Percentiles rank a stretch among this genome's conserved stretches.
These are phyloP conservation scores for Prunella vulgaris DNA, from an alignment of 257 asterid genomes.

Conservation along the genomic window DNA sequence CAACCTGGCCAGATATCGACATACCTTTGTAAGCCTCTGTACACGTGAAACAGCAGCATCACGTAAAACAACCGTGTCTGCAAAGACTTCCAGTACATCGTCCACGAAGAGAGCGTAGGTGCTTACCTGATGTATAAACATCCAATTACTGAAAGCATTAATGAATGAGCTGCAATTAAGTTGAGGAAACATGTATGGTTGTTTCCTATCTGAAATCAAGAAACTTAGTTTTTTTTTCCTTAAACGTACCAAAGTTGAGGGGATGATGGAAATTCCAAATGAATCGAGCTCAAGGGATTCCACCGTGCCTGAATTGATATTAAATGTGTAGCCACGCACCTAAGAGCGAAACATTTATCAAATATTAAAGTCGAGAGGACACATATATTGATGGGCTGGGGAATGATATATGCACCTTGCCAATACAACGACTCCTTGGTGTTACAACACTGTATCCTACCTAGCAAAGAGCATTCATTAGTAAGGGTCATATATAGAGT, in stretches of 20 bases:
- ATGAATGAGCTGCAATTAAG: not conserved
- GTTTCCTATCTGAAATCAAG: not conserved
- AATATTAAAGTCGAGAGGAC: slow-evolving; percentile 4
- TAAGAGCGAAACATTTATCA: slow-evolving; percentile 17
- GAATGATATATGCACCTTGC: slow-evolving; percentile 41
- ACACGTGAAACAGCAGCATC: slow-evolving; percentile 56
- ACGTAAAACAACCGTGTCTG: slow-evolving; percentile 48
- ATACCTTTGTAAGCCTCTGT: slow-evolving; percentile 67
- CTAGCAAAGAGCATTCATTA: slow-evolving; percentile 32
- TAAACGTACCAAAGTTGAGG: slow-evolving; percentile 61
- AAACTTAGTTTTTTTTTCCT: too few species aligned
- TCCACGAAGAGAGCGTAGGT: slow-evolving; percentile 53
- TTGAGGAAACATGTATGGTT: not conserved
- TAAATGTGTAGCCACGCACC: slow-evolving; percentile 71
- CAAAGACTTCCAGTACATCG: slow-evolving; percentile 53
- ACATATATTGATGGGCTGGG: not conserved
- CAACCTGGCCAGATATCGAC: not conserved
- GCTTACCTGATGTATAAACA: slow-evolving; percentile 49
- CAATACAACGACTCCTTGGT: slow-evolving; percentile 39
- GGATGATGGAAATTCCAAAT: slow-evolving; percentile 66
- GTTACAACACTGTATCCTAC: slow-evolving; percentile 65
- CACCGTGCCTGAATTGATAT: slow-evolving; percentile 50
- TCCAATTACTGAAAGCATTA: not conserved
- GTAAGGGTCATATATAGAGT: not conserved
- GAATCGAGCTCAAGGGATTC: slow-evolving; percentile 67